Percentiles rank a stretch among this genome's conserved stretches.
Evolutionary conservation across 257 asterid species (phyloP).

Genomic region (Ocimum tenuiflorum): DNA sequence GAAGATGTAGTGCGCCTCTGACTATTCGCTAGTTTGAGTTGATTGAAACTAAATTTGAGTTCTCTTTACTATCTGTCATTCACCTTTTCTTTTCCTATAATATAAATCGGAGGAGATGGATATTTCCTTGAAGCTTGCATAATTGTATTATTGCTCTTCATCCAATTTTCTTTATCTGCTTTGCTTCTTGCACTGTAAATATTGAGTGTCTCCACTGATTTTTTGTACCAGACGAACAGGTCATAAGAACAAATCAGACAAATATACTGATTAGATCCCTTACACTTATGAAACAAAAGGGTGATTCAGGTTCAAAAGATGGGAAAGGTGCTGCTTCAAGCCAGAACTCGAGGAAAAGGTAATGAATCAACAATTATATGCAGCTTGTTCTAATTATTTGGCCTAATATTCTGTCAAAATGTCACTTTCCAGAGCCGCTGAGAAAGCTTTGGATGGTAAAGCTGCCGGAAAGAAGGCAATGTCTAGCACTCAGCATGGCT

Average conservation of each 20-base stretch:
- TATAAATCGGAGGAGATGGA: too few relatives aligned
- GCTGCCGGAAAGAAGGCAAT: slow-evolving; percentile 59
- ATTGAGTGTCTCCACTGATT: too few relatives aligned
- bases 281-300: slow-evolving; percentile 58
- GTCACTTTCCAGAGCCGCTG: slow-evolving; percentile 52
- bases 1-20: too few relatives aligned
- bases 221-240: slow-evolving; percentile 50
- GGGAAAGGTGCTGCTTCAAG: slow-evolving; percentile 37
- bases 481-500: slow-evolving; percentile 38
- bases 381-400: not conserved
- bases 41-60: too few relatives aligned
- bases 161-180: slow-evolving; percentile 4
- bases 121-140: too few relatives aligned
- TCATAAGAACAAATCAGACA: slow-evolving; percentile 62
- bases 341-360: slow-evolving; percentile 64
- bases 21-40: too few relatives aligned
- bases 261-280: slow-evolving; percentile 77
- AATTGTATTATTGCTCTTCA: too few relatives aligned
- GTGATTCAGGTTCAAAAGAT: slow-evolving; percentile 46
- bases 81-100: too few relatives aligned
- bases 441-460: slow-evolving; percentile 58
- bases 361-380: slow-evolving; percentile 1
- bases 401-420: slow-evolving; percentile 11
- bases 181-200: too few relatives aligned
- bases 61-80: too few relatives aligned